phyloP scores from a whole-genome alignment of 805 yeast genomes.

The Candida silvicultrix region DNA sequence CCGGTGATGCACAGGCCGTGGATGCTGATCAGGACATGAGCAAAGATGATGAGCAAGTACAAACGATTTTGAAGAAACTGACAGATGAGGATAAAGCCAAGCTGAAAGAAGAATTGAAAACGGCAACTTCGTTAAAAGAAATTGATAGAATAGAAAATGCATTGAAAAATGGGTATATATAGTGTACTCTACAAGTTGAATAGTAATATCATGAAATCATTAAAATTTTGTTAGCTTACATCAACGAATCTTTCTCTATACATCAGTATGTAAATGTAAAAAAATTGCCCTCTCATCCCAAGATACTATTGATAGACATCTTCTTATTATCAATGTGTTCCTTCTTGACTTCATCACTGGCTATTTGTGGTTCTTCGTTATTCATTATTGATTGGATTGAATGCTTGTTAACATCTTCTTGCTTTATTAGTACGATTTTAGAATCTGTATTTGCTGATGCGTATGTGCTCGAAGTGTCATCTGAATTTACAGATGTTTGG shows the following conservation, averaged over 20 bases:
- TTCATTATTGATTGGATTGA: slow-evolving; percentile 8
- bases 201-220: too few relatives aligned
- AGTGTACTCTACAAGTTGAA: not conserved
- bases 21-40: slow-evolving; percentile 20
- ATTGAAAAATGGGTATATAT: slow-evolving; percentile 33
- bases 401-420: not conserved
- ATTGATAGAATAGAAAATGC: slow-evolving; percentile 63
- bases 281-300: not conserved
- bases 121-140: slow-evolving; percentile 68
- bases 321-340: slow-evolving; percentile 9
- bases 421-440: not conserved
- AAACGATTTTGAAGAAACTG: slow-evolving; percentile 35
- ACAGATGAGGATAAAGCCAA: slow-evolving; percentile 45
- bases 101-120: slow-evolving; percentile 46
- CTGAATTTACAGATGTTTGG: too few relatives aligned
- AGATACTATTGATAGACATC: slow-evolving; percentile 3
- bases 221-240: too few relatives aligned
- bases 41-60: slow-evolving; percentile 21
- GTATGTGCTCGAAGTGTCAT: too few relatives aligned
- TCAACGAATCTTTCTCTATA: too few relatives aligned
- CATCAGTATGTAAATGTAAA: not conserved
- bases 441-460: not conserved
- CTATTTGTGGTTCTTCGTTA: slow-evolving; percentile 19
- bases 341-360: not conserved
- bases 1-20: slow-evolving; percentile 4